phyloP scores from a whole-genome alignment of 2,329 filamentous ascomycete genomes.

The Fusarium torreyae region DNA sequence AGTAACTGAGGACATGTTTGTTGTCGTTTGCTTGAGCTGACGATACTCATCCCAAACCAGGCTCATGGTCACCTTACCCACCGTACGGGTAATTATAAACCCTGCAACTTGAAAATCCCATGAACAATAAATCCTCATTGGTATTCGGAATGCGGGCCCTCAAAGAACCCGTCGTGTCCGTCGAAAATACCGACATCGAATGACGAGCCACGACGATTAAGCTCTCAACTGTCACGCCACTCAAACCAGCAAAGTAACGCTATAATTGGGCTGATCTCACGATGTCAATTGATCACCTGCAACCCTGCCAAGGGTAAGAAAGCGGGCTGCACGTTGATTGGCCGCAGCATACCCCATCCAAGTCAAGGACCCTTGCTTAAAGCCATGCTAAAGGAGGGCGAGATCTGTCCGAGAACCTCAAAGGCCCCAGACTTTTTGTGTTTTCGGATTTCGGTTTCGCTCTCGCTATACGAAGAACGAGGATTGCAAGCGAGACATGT shows the following conservation, averaged over 20 bases:
- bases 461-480: conserved; percentile 19
- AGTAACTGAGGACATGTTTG: too few species aligned
- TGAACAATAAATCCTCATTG: not conserved
- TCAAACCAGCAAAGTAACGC: not conserved
- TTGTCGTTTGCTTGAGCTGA: too few species aligned
- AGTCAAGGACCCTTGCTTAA: not conserved
- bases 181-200: not conserved
- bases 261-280: conserved; percentile 16
- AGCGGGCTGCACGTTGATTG: conserved; percentile 26
- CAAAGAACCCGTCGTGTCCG: not conserved
- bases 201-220: conserved; percentile 2
- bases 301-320: conserved; percentile 5
- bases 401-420: conserved; percentile 42
- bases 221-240: conserved; percentile 24
- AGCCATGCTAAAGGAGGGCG: conserved; percentile 17
- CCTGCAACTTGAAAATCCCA: not conserved
- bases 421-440: conserved; percentile 36
- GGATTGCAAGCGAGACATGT: not conserved
- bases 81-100: not conserved
- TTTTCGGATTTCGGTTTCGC: conserved; percentile 37
- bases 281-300: conserved; percentile 21
- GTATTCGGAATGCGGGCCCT: conserved; percentile 8
- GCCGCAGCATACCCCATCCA: not conserved
- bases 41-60: too few species aligned
- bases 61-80: not conserved